Percentiles rank a stretch among this genome's conserved stretches.
Evolutionary conservation across 2,329 filamentous ascomycete genomes (phyloP).

Genomic region (Beauveria sp.): DNA sequence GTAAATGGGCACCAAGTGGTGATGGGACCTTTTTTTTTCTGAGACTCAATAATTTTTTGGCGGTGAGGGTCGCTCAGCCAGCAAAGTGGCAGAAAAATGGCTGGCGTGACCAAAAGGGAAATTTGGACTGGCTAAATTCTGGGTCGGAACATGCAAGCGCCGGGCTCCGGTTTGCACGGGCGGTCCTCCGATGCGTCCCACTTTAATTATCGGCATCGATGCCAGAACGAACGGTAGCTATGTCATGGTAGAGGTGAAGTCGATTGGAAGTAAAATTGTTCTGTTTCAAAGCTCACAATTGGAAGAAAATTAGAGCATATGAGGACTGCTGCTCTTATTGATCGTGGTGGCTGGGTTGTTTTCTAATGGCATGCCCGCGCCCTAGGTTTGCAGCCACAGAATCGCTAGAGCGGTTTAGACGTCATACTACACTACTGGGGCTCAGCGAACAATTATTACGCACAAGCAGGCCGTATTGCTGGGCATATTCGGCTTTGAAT

Average conservation of each 20-base stretch:
- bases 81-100: constrained; percentile 8
- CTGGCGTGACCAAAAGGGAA: not conserved
- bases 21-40: constrained; percentile 4
- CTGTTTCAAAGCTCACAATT: not conserved
- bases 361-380: not conserved
- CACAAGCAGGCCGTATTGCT: not conserved
- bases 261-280: not conserved
- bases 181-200: constrained; percentile 15
- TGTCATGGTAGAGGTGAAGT: not conserved
- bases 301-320: too few species aligned
- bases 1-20: not conserved
- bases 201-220: constrained; percentile 10
- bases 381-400: not conserved
- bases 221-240: not conserved
- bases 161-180: constrained; percentile 20
- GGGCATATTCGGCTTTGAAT: not conserved
- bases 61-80: constrained; percentile 20
- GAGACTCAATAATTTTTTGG: constrained; percentile 17
- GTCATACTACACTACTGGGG: constrained; percentile 4
- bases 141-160: constrained; percentile 27
- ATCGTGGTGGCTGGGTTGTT: not conserved
- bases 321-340: too few species aligned
- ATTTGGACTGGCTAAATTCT: not conserved
- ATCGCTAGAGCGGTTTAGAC: not conserved
- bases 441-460: not conserved